These are phyloP conservation scores for Cyclotella baltica DNA, from an alignment of 108 stramenopile genomes.

Conservation along the genomic window DNA sequence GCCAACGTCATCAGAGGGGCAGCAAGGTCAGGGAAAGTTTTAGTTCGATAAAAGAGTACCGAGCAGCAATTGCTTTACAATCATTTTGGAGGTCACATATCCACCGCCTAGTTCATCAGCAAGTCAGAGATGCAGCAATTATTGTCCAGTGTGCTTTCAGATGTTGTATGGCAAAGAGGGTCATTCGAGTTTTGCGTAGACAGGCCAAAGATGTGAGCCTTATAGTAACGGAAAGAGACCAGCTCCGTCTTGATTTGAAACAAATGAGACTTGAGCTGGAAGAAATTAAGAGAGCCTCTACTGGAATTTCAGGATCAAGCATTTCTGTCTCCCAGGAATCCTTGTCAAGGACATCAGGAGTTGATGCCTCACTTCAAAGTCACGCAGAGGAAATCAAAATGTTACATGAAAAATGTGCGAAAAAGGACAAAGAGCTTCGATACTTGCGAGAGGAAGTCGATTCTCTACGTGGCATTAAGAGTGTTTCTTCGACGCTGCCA, in stretches of 20 bases:
- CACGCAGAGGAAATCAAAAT: constrained; percentile 41
- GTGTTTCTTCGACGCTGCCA: constrained; percentile 33
- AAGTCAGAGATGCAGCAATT: constrained; percentile 31
- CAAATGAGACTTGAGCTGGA: constrained; percentile 56
- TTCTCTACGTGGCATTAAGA: constrained; percentile 41
- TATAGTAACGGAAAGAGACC: constrained; percentile 64
- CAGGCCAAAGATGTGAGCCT: constrained; percentile 62
- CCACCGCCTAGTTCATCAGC: constrained; percentile 33
- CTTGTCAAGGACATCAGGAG: constrained; percentile 16
- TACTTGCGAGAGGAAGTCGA: constrained; percentile 50
- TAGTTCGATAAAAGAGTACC: constrained; percentile 24
- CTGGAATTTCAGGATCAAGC: background rate
- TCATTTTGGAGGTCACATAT: constrained; percentile 43
- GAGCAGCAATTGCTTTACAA: constrained; percentile 66
- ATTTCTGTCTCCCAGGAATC: background rate
- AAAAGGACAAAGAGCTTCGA: constrained; percentile 52
- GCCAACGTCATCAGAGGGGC: constrained; percentile 64
- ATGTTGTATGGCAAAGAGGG: constrained; percentile 29
- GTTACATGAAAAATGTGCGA: constrained; percentile 30
- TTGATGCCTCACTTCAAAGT: constrained; percentile 1
- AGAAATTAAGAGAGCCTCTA: constrained; percentile 11
- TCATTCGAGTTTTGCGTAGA: constrained; percentile 46
- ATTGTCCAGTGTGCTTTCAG: constrained; percentile 60
- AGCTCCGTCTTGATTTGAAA: constrained; percentile 60
- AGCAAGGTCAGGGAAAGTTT: constrained; percentile 31